phyloP scores from a whole-genome alignment of 2,329 filamentous ascomycete genomes.

The Orbilia javanica region DNA sequence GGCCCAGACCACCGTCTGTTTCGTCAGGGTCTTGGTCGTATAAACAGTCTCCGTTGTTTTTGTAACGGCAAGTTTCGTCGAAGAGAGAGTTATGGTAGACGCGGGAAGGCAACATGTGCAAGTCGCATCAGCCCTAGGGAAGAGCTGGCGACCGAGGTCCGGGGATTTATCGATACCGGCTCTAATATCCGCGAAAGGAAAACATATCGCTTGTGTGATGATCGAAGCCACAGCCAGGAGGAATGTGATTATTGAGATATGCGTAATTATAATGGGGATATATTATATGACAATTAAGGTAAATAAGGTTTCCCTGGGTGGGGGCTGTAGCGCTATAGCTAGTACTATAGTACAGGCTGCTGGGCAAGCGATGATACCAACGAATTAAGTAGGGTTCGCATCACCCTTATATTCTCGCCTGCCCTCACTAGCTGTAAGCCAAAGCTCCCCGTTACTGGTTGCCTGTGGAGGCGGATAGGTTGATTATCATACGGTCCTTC shows the following conservation, averaged over 20 bases:
- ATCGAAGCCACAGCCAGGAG: neutral
- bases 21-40: slow-evolving; percentile 21
- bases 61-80: slow-evolving; percentile 9
- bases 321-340: no score
- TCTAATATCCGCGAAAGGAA: slow-evolving; percentile 10
- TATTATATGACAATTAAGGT: neutral
- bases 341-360: neutral
- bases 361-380: neutral
- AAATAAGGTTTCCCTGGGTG: no score
- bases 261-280: neutral
- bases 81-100: slow-evolving; percentile 10
- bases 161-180: slow-evolving; percentile 10
- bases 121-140: slow-evolving; percentile 6
- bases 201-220: neutral
- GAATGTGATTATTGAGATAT: neutral
- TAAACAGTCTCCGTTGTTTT: slow-evolving; percentile 33
- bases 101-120: slow-evolving; percentile 38
- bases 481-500: neutral
- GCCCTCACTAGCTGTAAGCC: neutral
- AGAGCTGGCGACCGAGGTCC: slow-evolving; percentile 7
- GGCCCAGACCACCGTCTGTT: neutral
- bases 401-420: neutral
- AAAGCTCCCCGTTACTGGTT: no score
- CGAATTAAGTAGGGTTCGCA: neutral
- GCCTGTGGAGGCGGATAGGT: no score